phyloP scores from a whole-genome alignment of 2,329 filamentous ascomycete species.

The Alternaria dauci region DNA sequence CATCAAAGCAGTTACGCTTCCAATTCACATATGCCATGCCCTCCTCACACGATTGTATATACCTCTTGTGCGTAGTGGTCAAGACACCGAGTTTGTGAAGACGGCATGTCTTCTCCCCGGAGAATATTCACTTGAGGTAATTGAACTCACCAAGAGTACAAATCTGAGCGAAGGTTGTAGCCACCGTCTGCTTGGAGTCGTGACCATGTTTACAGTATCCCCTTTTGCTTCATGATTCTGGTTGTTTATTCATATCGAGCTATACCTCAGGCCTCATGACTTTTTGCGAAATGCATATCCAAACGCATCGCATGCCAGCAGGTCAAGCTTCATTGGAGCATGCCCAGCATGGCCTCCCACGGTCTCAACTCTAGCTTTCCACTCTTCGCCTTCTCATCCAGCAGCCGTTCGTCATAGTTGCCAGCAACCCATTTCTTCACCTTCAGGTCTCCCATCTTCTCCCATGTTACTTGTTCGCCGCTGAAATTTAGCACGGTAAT shows the following conservation, averaged over 20 bases:
- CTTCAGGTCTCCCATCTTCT: constrained; percentile 34
- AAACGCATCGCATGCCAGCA: not conserved
- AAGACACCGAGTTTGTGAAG: not conserved
- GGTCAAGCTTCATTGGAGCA: constrained; percentile 15
- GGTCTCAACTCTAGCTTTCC: constrained; percentile 39
- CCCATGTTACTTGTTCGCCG: constrained; percentile 41
- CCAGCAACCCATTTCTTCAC: constrained; percentile 49
- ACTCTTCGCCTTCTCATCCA: constrained; percentile 27
- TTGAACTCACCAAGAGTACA: not conserved
- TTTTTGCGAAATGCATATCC: not conserved
- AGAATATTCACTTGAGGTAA: not conserved
- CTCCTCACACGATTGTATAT: not conserved
- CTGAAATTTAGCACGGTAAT: constrained; percentile 48
- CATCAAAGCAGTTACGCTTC: not conserved
- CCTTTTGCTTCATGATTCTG: not conserved
- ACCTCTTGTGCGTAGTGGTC: not conserved
- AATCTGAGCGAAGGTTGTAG: not conserved
- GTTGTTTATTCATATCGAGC: not conserved
- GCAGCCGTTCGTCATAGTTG: constrained; percentile 45
- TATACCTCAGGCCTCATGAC: not conserved
- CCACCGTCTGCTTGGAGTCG: not conserved
- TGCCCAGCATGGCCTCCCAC: constrained; percentile 49
- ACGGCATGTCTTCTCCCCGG: not conserved
- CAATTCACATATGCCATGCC: not conserved
- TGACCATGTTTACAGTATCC: too few species aligned